Conservation (phyloP, 495 filamentous ascomycete species). For the Aspergillus cavernicola region DNA sequence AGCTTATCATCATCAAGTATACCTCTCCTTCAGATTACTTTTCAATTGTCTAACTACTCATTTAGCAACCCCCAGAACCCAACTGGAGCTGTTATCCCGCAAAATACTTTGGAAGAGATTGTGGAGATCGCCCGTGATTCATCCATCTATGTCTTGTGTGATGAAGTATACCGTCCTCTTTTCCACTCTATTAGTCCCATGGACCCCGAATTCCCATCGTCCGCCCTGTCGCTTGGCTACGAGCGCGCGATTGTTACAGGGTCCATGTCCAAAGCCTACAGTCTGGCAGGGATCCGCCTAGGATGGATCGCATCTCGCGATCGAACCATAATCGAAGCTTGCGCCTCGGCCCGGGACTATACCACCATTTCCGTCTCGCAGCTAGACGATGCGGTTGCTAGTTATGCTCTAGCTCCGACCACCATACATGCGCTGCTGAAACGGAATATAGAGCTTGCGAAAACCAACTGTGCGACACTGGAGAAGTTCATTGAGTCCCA, state of each 20-base stretch:
- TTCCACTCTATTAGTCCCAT: constrained; percentile 69
- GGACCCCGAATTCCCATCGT: constrained; percentile 59
- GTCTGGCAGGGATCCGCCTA: constrained; percentile 75
- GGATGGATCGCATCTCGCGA: constrained; percentile 79
- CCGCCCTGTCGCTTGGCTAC: constrained; percentile 69
- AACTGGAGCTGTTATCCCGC: constrained; percentile 69
- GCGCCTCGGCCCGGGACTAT: constrained; percentile 69
- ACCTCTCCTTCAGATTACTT: not conserved
- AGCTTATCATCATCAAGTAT: constrained; percentile 65
- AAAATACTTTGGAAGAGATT: constrained; percentile 54
- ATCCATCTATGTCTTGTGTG: constrained; percentile 66
- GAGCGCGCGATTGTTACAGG: constrained; percentile 67
- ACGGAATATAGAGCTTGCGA: constrained; percentile 69
- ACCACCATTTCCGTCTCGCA: constrained; percentile 82
- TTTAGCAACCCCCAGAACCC: constrained; percentile 86
- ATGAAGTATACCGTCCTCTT: constrained; percentile 88
- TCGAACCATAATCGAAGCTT: constrained; percentile 57
- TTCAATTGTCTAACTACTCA: not conserved
- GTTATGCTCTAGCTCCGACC: constrained; percentile 61
- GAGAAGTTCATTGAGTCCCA: constrained; percentile 65
- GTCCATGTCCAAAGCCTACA: constrained; percentile 83
- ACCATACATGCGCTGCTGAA: constrained; percentile 64
- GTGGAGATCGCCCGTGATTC: constrained; percentile 59
- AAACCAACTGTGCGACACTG: constrained; percentile 64
- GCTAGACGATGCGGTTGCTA: constrained; percentile 76